Evolutionary conservation across 108 stramenopile species (phyloP).

Genomic region (Skeletonema costatum): DNA sequence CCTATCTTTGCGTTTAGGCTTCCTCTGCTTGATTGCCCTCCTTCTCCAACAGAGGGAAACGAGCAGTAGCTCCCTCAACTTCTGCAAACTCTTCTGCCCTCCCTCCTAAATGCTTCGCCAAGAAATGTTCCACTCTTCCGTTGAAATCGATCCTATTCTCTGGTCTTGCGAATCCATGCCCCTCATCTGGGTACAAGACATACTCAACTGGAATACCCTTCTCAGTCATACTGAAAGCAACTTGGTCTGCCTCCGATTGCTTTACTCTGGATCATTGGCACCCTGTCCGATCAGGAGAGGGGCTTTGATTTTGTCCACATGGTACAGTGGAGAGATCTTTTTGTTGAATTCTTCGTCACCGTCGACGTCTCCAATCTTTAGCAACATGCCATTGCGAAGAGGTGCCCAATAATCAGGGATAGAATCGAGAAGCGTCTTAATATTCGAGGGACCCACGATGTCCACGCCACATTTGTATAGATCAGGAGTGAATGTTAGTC

Average conservation of each 20-base stretch:
- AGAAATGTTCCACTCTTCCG: slow-evolving; percentile 44
- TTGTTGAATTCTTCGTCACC: slow-evolving; percentile 60
- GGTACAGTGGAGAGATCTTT: slow-evolving; percentile 69
- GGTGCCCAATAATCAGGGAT: slow-evolving; percentile 72
- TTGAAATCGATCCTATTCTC: slow-evolving; percentile 70
- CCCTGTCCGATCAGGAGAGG: too few relatives aligned
- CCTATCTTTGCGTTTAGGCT: background rate
- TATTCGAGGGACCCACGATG: slow-evolving; percentile 69
- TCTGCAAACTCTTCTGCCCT: slow-evolving; percentile 28
- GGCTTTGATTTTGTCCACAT: slow-evolving; percentile 65
- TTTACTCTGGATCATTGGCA: slow-evolving; percentile 70
- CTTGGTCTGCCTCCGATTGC: slow-evolving; percentile 69
- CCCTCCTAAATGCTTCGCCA: slow-evolving; percentile 38
- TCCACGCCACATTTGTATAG: slow-evolving; percentile 69
- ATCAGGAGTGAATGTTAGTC: slow-evolving; percentile 67
- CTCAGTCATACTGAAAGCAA: slow-evolving; percentile 62
- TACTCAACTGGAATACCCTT: slow-evolving; percentile 73
- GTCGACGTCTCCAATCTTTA: slow-evolving; percentile 70
- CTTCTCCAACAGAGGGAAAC: slow-evolving; percentile 38
- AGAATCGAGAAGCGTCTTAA: slow-evolving; percentile 60
- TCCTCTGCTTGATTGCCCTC: background rate
- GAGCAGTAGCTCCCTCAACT: slow-evolving; percentile 35
- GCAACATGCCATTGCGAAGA: slow-evolving; percentile 57
- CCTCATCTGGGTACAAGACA: slow-evolving; percentile 69
- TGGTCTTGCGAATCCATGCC: slow-evolving; percentile 64